Base-by-base conservation (phyloP, 2,329 filamentous ascomycete genomes). In the Plectosphaerella plurivora region DNA sequence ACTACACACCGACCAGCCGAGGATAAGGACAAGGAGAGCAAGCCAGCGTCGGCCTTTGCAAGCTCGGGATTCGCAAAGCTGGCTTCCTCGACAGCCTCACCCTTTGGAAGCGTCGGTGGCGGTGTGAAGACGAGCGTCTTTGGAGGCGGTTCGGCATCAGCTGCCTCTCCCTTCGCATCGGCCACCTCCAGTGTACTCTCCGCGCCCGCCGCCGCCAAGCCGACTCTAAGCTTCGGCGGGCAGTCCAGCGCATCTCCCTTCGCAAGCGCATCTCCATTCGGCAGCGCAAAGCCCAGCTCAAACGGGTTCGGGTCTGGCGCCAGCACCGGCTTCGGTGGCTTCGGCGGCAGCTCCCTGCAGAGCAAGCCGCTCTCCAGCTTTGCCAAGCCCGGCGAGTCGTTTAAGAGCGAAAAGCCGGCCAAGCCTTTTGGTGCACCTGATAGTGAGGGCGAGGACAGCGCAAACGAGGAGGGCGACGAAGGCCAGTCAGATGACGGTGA, bases 391-490 rank as follows among this genome's bases (percentile, higher is more conserved):
- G 81, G 78, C 49, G 70, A 71, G 36, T 71, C 70, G 12, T 69
- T 79, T 39, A 78, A 75, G 62, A 81, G 74, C 53, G 76, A 77
- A 54, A 89, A 88, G 66, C 76, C 83, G 14, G 77, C 79, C 4
- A 89, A 83, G 68, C 81, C 89, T 0, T 94, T 96, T 65, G 91
- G 91, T 33, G 88, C 89, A 12, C 82, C 89, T 2, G 84, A 85
- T 39, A 87, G 82, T 54, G 84, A 86, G 47, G 77, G 73, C 3
- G 82, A 83, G 41, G 79, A 78, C 9, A 72, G 75, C n/a, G 69
- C 69, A 11, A 68, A 66, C 3, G 69, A 68, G 10, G 68, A 67
- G 7, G 69, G 70, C 4, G 68, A 68, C 37, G 68, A 64, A 18
- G 73, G 75, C 3, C 72, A 66, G n/a, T 66, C 65, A 2, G 68